These are phyloP conservation scores for Vachellia collinsii DNA, from an alignment of 306 rosid species.

Conservation along the genomic window DNA sequence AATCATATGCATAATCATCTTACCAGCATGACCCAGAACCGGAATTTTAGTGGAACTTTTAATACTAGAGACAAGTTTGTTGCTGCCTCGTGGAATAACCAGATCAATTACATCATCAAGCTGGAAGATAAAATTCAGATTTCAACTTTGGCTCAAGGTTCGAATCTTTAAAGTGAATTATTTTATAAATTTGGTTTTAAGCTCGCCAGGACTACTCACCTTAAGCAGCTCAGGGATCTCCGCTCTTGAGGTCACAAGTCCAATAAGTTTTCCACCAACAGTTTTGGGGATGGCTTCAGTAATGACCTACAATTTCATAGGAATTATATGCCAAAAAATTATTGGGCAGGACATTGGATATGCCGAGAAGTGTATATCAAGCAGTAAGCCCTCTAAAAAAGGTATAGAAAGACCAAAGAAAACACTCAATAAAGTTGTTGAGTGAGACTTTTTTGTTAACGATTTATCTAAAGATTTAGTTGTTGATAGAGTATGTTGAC, in stretches of 20 bases:
- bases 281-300: constrained; percentile 88
- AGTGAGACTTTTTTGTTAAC: neutral
- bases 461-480: neutral
- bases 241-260: constrained; percentile 95
- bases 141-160: constrained; percentile 30
- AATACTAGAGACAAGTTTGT: constrained; percentile 89
- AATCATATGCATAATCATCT: constrained; percentile 39
- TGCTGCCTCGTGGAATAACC: constrained; percentile 99
- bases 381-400: neutral
- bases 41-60: constrained; percentile 95
- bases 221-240: constrained; percentile 94
- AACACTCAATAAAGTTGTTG: neutral
- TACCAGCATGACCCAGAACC: constrained; percentile 98
- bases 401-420: neutral
- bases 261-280: constrained; percentile 85
- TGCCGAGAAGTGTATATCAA: neutral
- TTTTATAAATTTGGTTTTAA: constrained; percentile 34
- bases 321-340: constrained; percentile 12
- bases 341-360: neutral
- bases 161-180: constrained; percentile 36
- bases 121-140: constrained; percentile 51
- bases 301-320: constrained; percentile 60
- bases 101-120: constrained; percentile 93
- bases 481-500: too few species aligned
- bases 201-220: constrained; percentile 48